Evolutionary conservation across 768 basidiomycete genomes (phyloP).

Genomic region (Agaricus subrufescens): DNA sequence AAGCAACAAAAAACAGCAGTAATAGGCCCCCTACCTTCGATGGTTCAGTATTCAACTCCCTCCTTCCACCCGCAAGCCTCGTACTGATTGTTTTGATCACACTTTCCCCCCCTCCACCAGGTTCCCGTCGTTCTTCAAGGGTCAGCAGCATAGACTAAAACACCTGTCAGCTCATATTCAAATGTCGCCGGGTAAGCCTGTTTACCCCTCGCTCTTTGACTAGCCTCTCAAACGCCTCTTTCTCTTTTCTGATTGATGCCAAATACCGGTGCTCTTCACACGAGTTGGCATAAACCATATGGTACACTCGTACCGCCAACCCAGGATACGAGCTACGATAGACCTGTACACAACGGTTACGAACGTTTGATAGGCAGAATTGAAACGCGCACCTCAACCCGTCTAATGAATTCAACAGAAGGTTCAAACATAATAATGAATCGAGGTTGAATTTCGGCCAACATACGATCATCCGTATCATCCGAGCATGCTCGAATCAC

Average conservation of each 20-base stretch:
- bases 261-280: conserved; percentile 97
- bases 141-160: conserved; percentile 85
- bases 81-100: conserved; percentile 79
- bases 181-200: conserved; percentile 10
- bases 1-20: not conserved
- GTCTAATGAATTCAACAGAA: conserved; percentile 85
- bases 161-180: not conserved
- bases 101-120: conserved; percentile 39
- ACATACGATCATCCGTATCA: conserved; percentile 85
- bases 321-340: conserved; percentile 85
- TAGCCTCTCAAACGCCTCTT: conserved; percentile 87
- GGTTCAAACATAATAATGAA: conserved; percentile 98
- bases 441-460: conserved; percentile 83
- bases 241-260: conserved; percentile 83
- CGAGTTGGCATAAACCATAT: conserved; percentile 91
- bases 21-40: conserved; percentile 42
- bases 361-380: not conserved
- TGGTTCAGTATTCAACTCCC: conserved; percentile 58
- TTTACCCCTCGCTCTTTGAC: conserved; percentile 90
- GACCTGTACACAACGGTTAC: conserved; percentile 41
- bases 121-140: conserved; percentile 56
- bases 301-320: conserved; percentile 83
- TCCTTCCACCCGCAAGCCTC: conserved; percentile 81
- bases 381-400: conserved; percentile 68
- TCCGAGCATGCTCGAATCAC: conserved; percentile 86